phyloP scores from a whole-genome alignment of 2,329 filamentous ascomycete genomes.

The Cladophialophora carrionii region DNA sequence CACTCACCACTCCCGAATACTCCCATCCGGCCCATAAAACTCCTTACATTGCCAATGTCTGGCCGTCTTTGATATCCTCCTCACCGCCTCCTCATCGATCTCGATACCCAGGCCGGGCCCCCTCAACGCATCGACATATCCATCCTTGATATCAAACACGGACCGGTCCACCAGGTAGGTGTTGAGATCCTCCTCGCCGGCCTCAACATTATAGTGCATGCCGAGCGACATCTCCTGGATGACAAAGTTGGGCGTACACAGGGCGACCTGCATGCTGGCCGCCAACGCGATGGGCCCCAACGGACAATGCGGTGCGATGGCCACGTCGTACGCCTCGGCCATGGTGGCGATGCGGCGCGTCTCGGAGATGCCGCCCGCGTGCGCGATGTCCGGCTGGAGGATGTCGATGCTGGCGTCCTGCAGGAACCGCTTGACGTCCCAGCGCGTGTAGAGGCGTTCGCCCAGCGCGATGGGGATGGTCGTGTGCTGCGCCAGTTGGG shows the following conservation, averaged over 20 bases:
- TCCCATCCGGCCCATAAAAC: constrained; percentile 69
- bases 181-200: constrained; percentile 65
- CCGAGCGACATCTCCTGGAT: constrained; percentile 78
- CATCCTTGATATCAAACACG: constrained; percentile 68
- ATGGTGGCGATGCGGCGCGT: constrained; percentile 67
- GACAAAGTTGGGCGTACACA: constrained; percentile 63
- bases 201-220: constrained; percentile 73
- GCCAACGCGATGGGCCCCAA: constrained; percentile 71
- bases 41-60: constrained; percentile 68
- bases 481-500: constrained; percentile 59
- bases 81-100: constrained; percentile 69
- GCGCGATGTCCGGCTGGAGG: constrained; percentile 70
- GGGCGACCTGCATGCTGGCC: constrained; percentile 67
- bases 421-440: constrained; percentile 71
- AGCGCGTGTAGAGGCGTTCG: constrained; percentile 69
- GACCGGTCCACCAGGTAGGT: constrained; percentile 68
- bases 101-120: constrained; percentile 70
- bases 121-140: constrained; percentile 64
- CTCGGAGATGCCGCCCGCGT: constrained; percentile 72
- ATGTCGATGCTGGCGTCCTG: constrained; percentile 69
- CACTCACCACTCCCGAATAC: constrained; percentile 68
- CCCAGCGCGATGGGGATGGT: constrained; percentile 69
- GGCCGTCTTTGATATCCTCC: constrained; percentile 60
- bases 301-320: constrained; percentile 71
- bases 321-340: constrained; percentile 72